Evolutionary conservation across 164 flowering plant species (phyloP), one percentile per base, ranked within the genome.

Genomic region (Vitis rupestris): DNA sequence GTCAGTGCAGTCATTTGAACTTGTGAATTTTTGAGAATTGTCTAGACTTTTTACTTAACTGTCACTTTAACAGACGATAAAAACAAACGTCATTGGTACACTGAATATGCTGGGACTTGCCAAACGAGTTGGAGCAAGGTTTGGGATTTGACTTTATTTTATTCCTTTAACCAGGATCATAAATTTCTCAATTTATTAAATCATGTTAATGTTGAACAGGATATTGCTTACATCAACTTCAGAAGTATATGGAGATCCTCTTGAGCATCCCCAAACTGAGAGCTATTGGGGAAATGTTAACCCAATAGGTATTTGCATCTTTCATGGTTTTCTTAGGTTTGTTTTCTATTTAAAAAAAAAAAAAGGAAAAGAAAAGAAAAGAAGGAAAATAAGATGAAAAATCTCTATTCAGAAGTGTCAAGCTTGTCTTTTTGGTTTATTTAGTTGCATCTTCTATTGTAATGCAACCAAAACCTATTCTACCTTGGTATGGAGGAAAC

Each of bases 241-340:
- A 37, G 98, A 95, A 79, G 99, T 95, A 44, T 95, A 95, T 86
- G 99, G 99, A 37, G 99, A 95, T 80, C 99, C 99, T 60, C 97
- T 95, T 75, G 87, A 86, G 75, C 99, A 95, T 73, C 99, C 99
- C 16, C 99, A 95, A 50, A 83, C 81, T 15, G 99, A 95, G 75
- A 88, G 80, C 70, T 95, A 95, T 57, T 95, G 98, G 99, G 99
- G 99, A 53, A 95, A 95, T 87, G 99, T 95, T 50, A 95, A 95
- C 78, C 99, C 99, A 51, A 93, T 95, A 63, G 99, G 99, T 91
- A 84, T 19, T 76, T 75, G 49, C 37, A 50, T 19, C 50, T 66
- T 68, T 66, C 14, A 15, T 55, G 49, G 16, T 31, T 13, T 50
- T n/a, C 58, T 17, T n/a, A 10, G 44, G 44, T 37, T 37, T 37